These are phyloP conservation scores for Trichoderma simmonsii DNA, from an alignment of 2,329 filamentous ascomycete species.

Conservation along the genomic window DNA sequence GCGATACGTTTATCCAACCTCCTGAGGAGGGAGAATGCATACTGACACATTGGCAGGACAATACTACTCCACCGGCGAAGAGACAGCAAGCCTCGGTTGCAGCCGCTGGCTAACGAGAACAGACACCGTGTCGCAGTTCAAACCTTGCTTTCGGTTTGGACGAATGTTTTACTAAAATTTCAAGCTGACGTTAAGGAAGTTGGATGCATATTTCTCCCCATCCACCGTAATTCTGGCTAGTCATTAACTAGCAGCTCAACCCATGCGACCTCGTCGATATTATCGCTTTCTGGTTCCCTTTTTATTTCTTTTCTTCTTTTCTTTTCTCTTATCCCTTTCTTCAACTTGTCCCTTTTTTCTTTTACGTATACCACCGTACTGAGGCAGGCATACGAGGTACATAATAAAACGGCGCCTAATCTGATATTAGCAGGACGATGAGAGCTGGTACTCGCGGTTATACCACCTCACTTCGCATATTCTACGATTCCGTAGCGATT, in stretches of 20 bases:
- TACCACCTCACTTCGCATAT: conserved; percentile 2
- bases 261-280: not conserved
- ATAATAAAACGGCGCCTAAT: conserved; percentile 16
- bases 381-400: conserved; percentile 8
- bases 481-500: conserved; percentile 9
- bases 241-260: not conserved
- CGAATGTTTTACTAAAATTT: conserved; percentile 19
- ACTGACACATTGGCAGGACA: conserved; percentile 36
- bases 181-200: conserved; percentile 26
- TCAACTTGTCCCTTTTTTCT: not conserved
- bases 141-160: conserved; percentile 11
- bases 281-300: not conserved
- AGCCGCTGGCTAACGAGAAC: conserved; percentile 35
- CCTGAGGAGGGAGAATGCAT: conserved; percentile 16
- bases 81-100: conserved; percentile 42
- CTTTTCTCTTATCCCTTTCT: not conserved
- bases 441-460: not conserved
- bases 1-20: not conserved
- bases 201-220: conserved; percentile 15
- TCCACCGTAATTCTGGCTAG: conserved; percentile 5
- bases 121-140: not conserved
- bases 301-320: not conserved
- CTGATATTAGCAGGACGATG: conserved; percentile 15
- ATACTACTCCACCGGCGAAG: conserved; percentile 36
- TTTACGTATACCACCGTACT: not conserved